Base-by-base conservation (phyloP, 352 stramenopile genomes). In the Pythium chondricola region DNA sequence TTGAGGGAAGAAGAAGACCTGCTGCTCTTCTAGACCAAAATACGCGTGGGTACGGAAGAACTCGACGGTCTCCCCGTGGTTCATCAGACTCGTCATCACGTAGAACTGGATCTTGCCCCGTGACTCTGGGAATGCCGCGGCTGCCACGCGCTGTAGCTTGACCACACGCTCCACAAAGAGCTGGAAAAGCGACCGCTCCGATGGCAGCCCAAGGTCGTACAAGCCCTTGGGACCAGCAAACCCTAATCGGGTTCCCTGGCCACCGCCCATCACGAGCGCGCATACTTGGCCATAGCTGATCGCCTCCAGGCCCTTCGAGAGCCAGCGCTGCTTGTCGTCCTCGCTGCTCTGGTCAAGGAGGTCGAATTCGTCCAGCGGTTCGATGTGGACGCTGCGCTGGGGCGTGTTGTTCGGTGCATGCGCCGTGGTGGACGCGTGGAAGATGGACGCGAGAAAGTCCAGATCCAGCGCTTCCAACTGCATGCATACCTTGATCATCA, bases 11-110 rank as follows among this genome's bases (percentile, higher is more conserved):
- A 99, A 98, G 32, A 83, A 75, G 9, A 99, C 71, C 56, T 98
- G 77, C 16, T 74, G 52, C 31, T 83, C 56, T 20, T 63, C 46
- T 1, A 99, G 68, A 30, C 93, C 95, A 69, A 99, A 99, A 61
- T 83, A 97, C 10, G 69, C 55, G 48, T 98, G 74, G 1, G 82
- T 39, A 17, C 63, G 56, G 65, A 99, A 99, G 67, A 90, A 98
- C 6, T 56, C 56, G 4, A 83, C 53, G 5, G 95, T 99, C 20
- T 85, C 74, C 14, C 90, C 78, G 62, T 99, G 85, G 64, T 99
- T 99, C 61, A 98, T 83, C 14, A 88, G 80, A 62, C 88, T 98
- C 14, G 96, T 99, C 96, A 99, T 99, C 41, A 99, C 83, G 54
- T 96, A 98, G 32, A 98, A 84, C 30, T 82, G 80, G 37, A 97